These are phyloP conservation scores for Kockovaella imperatae DNA, from an alignment of 768 basidiomycete species.

Conservation along the genomic window DNA sequence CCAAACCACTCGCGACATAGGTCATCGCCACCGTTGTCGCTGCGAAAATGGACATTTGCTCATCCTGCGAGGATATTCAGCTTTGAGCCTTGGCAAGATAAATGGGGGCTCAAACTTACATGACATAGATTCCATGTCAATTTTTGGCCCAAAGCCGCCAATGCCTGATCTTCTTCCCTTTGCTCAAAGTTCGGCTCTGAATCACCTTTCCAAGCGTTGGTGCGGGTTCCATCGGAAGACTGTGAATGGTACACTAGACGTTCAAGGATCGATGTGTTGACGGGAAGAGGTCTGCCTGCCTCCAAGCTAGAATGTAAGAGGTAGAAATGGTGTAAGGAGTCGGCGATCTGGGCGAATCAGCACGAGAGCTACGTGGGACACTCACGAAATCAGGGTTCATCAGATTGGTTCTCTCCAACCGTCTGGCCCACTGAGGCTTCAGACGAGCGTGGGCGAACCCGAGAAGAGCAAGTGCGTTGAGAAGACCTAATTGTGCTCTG, in stretches of 20 bases:
- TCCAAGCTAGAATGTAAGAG: slow-evolving; percentile 30
- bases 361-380: slow-evolving; percentile 3
- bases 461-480: slow-evolving; percentile 44
- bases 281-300: slow-evolving; percentile 28
- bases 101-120: neutral
- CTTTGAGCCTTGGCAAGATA: neutral
- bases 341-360: slow-evolving; percentile 29
- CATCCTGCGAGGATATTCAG: slow-evolving; percentile 21
- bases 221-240: neutral
- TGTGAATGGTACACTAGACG: slow-evolving; percentile 26
- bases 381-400: slow-evolving; percentile 55
- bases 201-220: too few relatives aligned
- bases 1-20: slow-evolving; percentile 21
- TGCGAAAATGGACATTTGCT: slow-evolving; percentile 38
- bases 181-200: neutral
- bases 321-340: slow-evolving; percentile 30
- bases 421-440: slow-evolving; percentile 47
- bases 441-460: slow-evolving; percentile 48
- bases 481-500: slow-evolving; percentile 48
- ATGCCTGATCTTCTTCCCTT: neutral
- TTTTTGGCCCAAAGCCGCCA: neutral
- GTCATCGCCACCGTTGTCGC: slow-evolving; percentile 35
- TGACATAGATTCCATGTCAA: slow-evolving; percentile 7
- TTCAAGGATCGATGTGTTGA: slow-evolving; percentile 36
- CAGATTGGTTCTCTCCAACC: slow-evolving; percentile 49